Conservation (phyloP, 176 grass and related monocot genomes). For the Ampelocalamus luodianensis region DNA sequence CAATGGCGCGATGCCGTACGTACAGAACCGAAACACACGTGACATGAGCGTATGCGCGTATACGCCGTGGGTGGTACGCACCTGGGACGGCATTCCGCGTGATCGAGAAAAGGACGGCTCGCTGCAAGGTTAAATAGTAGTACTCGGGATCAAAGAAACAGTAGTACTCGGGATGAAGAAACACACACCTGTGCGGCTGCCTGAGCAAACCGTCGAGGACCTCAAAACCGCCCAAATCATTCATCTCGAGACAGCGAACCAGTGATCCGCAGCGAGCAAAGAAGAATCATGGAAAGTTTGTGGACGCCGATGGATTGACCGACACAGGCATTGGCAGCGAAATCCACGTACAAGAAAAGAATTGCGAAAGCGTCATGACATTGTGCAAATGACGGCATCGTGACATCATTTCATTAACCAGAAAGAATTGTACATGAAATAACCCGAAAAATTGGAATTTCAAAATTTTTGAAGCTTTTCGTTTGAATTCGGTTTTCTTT, state of each 20-base stretch:
- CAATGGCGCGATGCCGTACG: conserved; percentile 4
- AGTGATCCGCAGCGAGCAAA: not conserved
- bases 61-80: not conserved
- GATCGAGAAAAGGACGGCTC: conserved; percentile 25
- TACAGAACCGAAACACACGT: not conserved
- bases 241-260: too few relatives aligned
- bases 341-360: not conserved
- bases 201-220: conserved; percentile 46
- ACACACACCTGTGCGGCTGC: conserved; percentile 32
- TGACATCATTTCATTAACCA: too few relatives aligned
- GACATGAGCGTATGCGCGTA: not conserved
- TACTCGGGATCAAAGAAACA: not conserved
- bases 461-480: too few relatives aligned
- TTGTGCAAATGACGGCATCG: too few relatives aligned
- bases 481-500: too few relatives aligned
- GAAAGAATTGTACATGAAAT: too few relatives aligned
- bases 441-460: too few relatives aligned
- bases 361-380: conserved; percentile 16
- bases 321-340: not conserved
- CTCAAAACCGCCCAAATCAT: too few relatives aligned
- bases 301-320: not conserved
- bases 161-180: not conserved
- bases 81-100: not conserved
- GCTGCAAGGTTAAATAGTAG: not conserved
- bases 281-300: not conserved